Base-by-base conservation (phyloP, 164 flowering plant genomes). In the Vitis rotundifolia region DNA sequence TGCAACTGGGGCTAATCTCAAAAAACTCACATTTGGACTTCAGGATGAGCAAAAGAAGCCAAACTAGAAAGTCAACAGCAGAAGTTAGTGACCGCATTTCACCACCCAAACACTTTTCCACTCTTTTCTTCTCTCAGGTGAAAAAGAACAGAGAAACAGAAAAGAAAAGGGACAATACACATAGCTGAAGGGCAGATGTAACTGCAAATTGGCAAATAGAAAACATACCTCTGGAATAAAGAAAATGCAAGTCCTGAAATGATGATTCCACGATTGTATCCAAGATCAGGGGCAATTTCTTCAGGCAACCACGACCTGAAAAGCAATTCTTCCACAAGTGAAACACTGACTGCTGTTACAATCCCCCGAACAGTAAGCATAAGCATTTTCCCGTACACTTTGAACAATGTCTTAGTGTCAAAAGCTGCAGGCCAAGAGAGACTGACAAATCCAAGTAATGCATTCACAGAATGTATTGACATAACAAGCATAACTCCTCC, bases 221-320 rank as follows among this genome's bases (percentile, higher is more conserved):
- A 9, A 71, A 62, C 18, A 59, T 81, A 95, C 99, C 97, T 83
- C 74, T 95, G 98, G 50, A 80, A 72, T 66, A 92, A 54, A 49
- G 99, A 73, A 77, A 95, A 95, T 50, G 80, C 85, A 51, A 92
- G 85, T 68, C 98, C 97, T 58, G 99, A 89, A 53, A 95, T 74
- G 29, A 95, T 78, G 67, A 91, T 80, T 75, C 91, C 98, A 48
- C 64, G 82, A 64, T 85, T 82, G 82, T 87, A 87, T 48, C 98
- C 98, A 69, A 88, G 80, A 80, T 95, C 98, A 9, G 73, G 66
- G 7, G 93, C 85, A 66, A 95, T 89, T 83, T 95, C 99, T 69
- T 87, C 86, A 53, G 90, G 89, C 75, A 95, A 80, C 99, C 98
- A 95, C 66, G 99, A 87, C 67, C 98, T 89, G 73, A 90, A 95